Evolutionary conservation across 345 rosid species (phyloP).

Genomic region (Syzygium aqueum): DNA sequence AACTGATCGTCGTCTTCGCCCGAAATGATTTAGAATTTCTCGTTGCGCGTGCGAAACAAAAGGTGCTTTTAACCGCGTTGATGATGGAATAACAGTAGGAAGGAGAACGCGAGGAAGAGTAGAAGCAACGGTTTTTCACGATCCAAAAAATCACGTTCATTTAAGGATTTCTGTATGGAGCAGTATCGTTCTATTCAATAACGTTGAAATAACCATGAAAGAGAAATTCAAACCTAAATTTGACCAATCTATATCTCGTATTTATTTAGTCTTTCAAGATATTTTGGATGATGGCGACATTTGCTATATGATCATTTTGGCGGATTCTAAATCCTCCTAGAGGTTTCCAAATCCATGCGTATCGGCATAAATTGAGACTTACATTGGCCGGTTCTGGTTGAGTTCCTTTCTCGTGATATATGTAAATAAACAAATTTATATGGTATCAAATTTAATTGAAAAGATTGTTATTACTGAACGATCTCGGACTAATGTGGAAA

Average conservation of each 20-base stretch:
- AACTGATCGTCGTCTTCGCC: background rate
- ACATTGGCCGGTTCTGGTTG: background rate
- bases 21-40: background rate
- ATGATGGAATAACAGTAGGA: background rate
- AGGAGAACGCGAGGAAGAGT: background rate
- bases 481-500: background rate
- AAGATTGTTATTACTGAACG: background rate
- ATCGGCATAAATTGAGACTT: background rate
- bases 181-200: background rate
- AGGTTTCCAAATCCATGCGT: no score
- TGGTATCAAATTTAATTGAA: background rate
- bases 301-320: background rate
- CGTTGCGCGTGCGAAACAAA: accelerated
- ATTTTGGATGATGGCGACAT: background rate
- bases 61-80: background rate
- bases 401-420: background rate
- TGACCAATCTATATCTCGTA: no score
- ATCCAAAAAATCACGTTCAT: background rate
- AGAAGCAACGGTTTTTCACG: accelerated
- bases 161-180: background rate
- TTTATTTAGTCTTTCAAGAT: background rate
- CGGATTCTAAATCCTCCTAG: no score
- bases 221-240: background rate
- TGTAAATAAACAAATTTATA: background rate
- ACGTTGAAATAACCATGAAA: background rate